Evolutionary conservation across 73 alveolate species (phyloP), one percentile per base, ranked within the genome.

Genomic region (Blepharisma stoltei): DNA sequence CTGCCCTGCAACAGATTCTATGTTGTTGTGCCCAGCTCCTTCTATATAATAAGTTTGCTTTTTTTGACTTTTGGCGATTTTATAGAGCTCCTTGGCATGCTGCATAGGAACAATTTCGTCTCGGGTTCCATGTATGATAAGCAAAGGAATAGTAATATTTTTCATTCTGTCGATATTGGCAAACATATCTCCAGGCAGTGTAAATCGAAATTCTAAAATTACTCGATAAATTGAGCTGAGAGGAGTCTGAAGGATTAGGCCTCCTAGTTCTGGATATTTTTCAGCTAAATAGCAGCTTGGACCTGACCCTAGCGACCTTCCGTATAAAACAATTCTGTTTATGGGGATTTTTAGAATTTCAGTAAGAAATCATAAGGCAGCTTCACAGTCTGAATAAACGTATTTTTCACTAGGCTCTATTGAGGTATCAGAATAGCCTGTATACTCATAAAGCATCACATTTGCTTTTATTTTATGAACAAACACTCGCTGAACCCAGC

Each of bases 51-150:
- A 83, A 18, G 86, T 85, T 8, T 2, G 83, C 45, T 60, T 84
- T 54, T 75, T 67, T 70, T 90, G 83, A 75, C 76, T 80, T 55
- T 79, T 81, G 38, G 86, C 23, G 73, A 77, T 69, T 54, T 83
- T 60, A 68, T 84, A 85, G 77, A 90, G 81, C 77, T 85, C 86
- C 47, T 71, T 81, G 23, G 93, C 94, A 85, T 90, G 97, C 54
- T 85, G 82, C 73, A 90, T 83, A 8, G 95, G 97, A 25, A 90
- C 92, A 45, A 90, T 85, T 84, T 90, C 97, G 76, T 90, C 97
- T 73, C 92, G 80, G 7, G 82, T 50, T n/a, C 94, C 92, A 73
- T 90, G 97, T 46, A 90, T 77, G 47, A 90, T 55, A 71, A 87
- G 89, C 6, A 90, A 82, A 21, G 97, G 97, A 71, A 92, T 85